Conservation (phyloP, 352 stramenopile genomes). For the Globisporangium mamillatum region DNA sequence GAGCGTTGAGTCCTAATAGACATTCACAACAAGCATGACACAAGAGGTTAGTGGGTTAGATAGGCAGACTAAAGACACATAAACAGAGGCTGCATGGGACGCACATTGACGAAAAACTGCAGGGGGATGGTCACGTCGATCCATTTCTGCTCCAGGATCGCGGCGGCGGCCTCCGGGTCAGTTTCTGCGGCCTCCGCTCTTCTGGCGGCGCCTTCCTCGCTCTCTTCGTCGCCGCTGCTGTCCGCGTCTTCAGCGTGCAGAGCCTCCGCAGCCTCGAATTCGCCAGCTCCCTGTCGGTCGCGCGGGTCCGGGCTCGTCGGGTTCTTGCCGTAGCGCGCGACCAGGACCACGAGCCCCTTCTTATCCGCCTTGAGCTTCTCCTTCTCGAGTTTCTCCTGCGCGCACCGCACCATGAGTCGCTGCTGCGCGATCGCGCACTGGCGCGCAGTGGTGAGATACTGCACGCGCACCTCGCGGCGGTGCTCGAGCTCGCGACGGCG, state of each 20-base stretch:
- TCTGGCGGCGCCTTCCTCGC: slow-evolving; percentile 20
- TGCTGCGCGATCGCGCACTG: slow-evolving; percentile 64
- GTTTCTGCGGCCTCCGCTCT: slow-evolving; percentile 17
- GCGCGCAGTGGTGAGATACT: slow-evolving; percentile 57
- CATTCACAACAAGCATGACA: slow-evolving; percentile 7
- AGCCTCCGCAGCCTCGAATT: slow-evolving; percentile 19
- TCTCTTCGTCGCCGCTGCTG: slow-evolving; percentile 19
- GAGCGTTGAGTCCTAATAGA: slow-evolving; percentile 49
- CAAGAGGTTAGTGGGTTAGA: not conserved
- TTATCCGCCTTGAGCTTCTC: slow-evolving; percentile 41
- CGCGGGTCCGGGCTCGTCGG: slow-evolving; percentile 49
- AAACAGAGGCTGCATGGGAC: not conserved
- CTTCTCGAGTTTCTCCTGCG: slow-evolving; percentile 53
- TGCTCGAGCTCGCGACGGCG: slow-evolving; percentile 47
- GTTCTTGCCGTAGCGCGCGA: slow-evolving; percentile 75
- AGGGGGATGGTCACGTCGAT: slow-evolving; percentile 78
- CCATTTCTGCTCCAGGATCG: slow-evolving; percentile 46
- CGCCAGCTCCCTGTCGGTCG: slow-evolving; percentile 24
- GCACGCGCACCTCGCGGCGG: slow-evolving; percentile 40
- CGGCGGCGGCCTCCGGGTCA: slow-evolving; percentile 5
- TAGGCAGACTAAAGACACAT: not conserved
- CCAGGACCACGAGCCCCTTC: slow-evolving; percentile 65
- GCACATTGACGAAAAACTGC: slow-evolving; percentile 78
- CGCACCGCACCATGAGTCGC: slow-evolving; percentile 63
- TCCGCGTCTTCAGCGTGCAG: slow-evolving; percentile 21